Conservation (phyloP, 2,329 filamentous ascomycete species). For the Fonsecaea monophora region DNA sequence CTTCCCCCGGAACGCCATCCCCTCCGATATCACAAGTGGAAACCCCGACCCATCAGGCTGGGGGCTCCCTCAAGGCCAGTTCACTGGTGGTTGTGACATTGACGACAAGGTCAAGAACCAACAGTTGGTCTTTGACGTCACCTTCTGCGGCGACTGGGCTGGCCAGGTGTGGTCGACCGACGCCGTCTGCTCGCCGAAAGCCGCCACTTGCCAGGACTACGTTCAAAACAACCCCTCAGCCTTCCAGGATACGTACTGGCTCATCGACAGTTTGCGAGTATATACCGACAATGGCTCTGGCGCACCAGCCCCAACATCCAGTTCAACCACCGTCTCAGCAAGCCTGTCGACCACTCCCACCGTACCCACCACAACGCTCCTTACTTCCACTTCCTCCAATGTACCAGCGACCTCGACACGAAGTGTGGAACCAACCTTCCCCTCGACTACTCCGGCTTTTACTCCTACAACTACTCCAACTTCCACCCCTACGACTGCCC, state of each 20-base stretch:
- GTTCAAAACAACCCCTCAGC: constrained; percentile 73
- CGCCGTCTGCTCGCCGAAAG: constrained; percentile 65
- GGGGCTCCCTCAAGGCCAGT: constrained; percentile 72
- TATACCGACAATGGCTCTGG: constrained; percentile 32
- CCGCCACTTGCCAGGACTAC: constrained; percentile 72
- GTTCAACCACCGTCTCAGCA: not conserved
- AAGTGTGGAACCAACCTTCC: not conserved
- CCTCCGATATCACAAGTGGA: constrained; percentile 65
- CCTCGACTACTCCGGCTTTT: not conserved
- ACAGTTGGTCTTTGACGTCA: constrained; percentile 80
- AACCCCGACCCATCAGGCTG: constrained; percentile 71
- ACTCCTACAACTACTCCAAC: not conserved
- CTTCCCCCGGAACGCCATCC: constrained; percentile 72
- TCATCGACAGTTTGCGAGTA: constrained; percentile 39
- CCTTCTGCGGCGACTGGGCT: constrained; percentile 92
- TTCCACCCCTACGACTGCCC: not conserved
- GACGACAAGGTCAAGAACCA: constrained; percentile 72
- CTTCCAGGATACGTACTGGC: constrained; percentile 69
- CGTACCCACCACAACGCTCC: constrained; percentile 1
- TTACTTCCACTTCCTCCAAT: constrained; percentile 8
- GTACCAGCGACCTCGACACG: not conserved
- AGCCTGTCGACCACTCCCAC: constrained; percentile 4
- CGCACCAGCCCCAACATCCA: constrained; percentile 13
- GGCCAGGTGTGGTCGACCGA: constrained; percentile 70
- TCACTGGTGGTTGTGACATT: constrained; percentile 75